phyloP scores from a whole-genome alignment of 139 green algal species.

The Closterium sp. region DNA sequence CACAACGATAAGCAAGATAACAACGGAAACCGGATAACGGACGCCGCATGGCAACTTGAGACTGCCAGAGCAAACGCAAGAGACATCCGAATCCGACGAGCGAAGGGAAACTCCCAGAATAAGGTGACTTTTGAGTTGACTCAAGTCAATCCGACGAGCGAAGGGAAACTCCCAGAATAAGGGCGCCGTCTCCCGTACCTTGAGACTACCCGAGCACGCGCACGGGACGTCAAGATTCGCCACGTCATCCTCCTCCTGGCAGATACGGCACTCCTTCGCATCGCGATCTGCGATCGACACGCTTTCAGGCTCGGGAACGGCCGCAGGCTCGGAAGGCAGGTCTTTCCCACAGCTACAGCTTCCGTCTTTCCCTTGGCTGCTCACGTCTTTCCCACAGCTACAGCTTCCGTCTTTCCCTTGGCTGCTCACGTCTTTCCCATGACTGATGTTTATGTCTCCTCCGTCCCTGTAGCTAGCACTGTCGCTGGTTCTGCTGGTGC shows the following conservation, averaged over 20 bases:
- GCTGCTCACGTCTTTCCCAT: too few relatives aligned
- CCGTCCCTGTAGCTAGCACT: neutral
- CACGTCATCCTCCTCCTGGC: slow-evolving; percentile 27
- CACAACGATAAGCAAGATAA: too few relatives aligned
- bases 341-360: neutral
- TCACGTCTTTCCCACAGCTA: neutral
- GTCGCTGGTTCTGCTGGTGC: neutral
- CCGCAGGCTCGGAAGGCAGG: neutral
- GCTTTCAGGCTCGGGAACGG: neutral
- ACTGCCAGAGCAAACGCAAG: too few relatives aligned
- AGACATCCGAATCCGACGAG: too few relatives aligned
- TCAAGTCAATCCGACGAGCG: too few relatives aligned
- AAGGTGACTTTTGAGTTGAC: too few relatives aligned
- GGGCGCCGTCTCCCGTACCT: too few relatives aligned
- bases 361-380: neutral
- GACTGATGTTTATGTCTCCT: neutral
- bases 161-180: too few relatives aligned
- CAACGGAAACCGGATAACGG: too few relatives aligned
- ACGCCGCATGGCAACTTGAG: too few relatives aligned
- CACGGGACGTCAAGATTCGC: slow-evolving; percentile 21
- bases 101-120: too few relatives aligned
- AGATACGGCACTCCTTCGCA: slow-evolving; percentile 30
- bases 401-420: neutral
- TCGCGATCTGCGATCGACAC: neutral
- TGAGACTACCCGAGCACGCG: slow-evolving; percentile 30